Evolutionary conservation across 2,329 filamentous ascomycete species (phyloP), one percentile per base, ranked within the genome.

Genomic region (Botryotinia globosa): DNA sequence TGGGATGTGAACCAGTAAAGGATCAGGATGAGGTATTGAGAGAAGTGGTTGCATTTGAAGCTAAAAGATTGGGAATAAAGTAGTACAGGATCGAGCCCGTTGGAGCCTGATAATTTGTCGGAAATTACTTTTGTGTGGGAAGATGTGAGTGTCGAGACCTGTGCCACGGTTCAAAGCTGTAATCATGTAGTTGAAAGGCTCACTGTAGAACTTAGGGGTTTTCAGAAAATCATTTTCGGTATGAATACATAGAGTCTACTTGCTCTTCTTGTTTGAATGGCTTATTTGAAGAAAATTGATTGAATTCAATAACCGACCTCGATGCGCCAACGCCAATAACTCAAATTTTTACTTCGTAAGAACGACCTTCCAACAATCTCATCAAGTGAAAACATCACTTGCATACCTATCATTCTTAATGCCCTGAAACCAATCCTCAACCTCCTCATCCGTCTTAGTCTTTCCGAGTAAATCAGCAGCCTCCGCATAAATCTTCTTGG

Each of bases 301-400:
- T 37, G 25, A 16, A 25, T 34, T 34, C 10, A 10, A 61, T 37
- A 16, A 61, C 20, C 22, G 58, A 37, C 32, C 34, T 61, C 18
- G 0, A 25, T 20, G 12, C 22, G 32, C 32, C 16, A 37, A 61
- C 25, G 25, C 59, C 37, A 42, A 42, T 25, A 9, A 7, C 6
- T 39, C 12, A n/a, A 25, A 18, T 18, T 62, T 4, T 62, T 42
- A 18, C 12, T 2, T 37, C 25, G 3, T 42, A 7, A 16, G 25
- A 62, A 4, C 8, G n/a, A 37, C 16, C 37, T 39, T 61, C 22
- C 20, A 62, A 16, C 25, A 5, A 56, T 14, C 16, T 10, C 34
- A 51, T 54, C 34, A 73, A 45, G 63, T 51, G 56, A 74, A 75
- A 3, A 75, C 69, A 74, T 75, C 74, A 51, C 68, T 72, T 29